Percentiles rank a stretch among this genome's conserved stretches.
phyloP scores from a whole-genome alignment of 2,329 filamentous ascomycete species.

The Thielaviopsis euricoi region DNA sequence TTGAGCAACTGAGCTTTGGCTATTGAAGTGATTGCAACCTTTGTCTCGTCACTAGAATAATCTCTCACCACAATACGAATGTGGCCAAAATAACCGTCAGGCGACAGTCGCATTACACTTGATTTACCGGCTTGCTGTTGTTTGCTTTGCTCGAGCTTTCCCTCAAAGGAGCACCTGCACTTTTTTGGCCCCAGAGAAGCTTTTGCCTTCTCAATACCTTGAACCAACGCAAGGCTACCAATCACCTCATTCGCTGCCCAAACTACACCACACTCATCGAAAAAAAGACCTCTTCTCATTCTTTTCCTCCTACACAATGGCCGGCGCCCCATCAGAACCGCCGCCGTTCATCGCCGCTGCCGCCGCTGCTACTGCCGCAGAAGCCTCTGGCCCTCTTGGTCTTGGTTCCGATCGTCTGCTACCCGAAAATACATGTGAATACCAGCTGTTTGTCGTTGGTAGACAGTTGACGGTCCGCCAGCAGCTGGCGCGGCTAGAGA shows the following conservation, averaged over 20 bases:
- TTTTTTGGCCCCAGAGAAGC: no score
- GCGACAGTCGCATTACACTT: no score
- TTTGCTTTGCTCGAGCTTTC: no score
- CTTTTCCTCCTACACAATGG: neutral
- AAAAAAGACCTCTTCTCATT: neutral
- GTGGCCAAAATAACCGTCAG: no score
- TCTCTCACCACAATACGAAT: no score
- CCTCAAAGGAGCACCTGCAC: no score
- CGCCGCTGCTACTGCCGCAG: neutral
- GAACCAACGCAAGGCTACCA: neutral
- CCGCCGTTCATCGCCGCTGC: neutral
- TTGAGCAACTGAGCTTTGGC: no score
- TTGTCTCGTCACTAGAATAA: no score
- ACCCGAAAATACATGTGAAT: slow-evolving; percentile 75
- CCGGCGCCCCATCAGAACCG: neutral
- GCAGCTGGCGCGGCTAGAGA: slow-evolving; percentile 49
- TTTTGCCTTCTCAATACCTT: neutral
- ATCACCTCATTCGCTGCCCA: no score
- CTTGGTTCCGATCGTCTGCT: slow-evolving; percentile 21
- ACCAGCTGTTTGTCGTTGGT: slow-evolving; percentile 59
- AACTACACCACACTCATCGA: neutral
- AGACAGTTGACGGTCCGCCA: slow-evolving; percentile 34
- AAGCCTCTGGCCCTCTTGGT: no score
- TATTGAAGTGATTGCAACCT: no score
- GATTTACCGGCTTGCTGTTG: no score